phyloP scores from a whole-genome alignment of 1,139 yeast species.

The Candida albicans region DNA sequence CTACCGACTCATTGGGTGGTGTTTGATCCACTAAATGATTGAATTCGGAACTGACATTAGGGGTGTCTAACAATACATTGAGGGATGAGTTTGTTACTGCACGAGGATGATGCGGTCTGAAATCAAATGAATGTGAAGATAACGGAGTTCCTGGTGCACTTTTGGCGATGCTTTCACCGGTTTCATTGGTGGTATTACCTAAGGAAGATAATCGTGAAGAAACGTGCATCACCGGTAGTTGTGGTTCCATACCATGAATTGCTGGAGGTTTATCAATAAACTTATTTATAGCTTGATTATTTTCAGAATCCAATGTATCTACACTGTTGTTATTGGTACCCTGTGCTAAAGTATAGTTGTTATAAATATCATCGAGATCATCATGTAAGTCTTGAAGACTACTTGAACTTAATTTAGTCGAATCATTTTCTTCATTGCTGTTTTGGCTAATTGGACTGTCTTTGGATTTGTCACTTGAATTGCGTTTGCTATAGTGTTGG shows the following conservation, averaged over 20 bases:
- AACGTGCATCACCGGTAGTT: slow-evolving; percentile 23
- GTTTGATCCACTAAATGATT: slow-evolving; percentile 13
- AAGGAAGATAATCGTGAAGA: slow-evolving; percentile 34
- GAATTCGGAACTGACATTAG: slow-evolving; percentile 20
- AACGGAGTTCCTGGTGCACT: slow-evolving; percentile 35
- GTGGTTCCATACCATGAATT: background rate
- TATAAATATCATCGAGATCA: slow-evolving; percentile 39
- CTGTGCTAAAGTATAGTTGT: slow-evolving; percentile 22
- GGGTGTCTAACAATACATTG: slow-evolving; percentile 38
- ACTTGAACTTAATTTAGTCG: slow-evolving; percentile 7
- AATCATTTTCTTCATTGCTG: background rate
- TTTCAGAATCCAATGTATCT: slow-evolving; percentile 34
- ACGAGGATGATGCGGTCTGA: slow-evolving; percentile 18
- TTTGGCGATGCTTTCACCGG: slow-evolving; percentile 12
- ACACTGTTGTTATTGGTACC: slow-evolving; percentile 20
- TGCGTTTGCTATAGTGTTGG: background rate
- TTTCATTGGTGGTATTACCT: slow-evolving; percentile 17
- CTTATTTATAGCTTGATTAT: slow-evolving; percentile 9
- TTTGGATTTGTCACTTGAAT: background rate
- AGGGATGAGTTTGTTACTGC: slow-evolving; percentile 37
- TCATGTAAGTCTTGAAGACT: slow-evolving; percentile 27
- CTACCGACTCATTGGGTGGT: slow-evolving; percentile 4
- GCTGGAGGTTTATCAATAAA: slow-evolving; percentile 11
- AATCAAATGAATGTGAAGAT: slow-evolving; percentile 31
- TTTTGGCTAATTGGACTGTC: no score